Evolutionary conservation across 129 eudicot genomes (phyloP), one percentile per base, ranked within the genome.

Genomic region (Artemisia argyi): DNA sequence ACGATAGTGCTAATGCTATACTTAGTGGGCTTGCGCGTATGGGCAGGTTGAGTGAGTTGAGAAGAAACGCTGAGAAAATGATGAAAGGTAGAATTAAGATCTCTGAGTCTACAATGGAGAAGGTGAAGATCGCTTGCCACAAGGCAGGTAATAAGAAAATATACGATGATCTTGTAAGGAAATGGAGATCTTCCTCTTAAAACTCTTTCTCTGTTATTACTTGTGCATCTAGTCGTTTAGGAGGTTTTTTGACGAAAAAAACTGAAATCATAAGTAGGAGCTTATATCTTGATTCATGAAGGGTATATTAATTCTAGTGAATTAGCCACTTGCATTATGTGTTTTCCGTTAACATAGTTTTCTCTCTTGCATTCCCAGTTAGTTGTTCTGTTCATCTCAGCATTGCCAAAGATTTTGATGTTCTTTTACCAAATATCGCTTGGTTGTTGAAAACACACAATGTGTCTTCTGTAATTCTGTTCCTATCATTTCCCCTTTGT

Each of bases 1-100:
- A 87, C 19, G 98, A 89, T 73, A 64, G 84, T 70, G 93, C 89
- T 48, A 93, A 89, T 81, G 95, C 83, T 5, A 85, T 89, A 71
- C 92, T 93, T 61, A 54, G 68, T 28, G 98, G 98, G 80, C 84
- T 89, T 35, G 87, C 80, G 61, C 79, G 74, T 62, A 9, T 89
- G 75, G 85, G 81, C 48, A 85, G 98, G 79, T 28, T 87, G 49
- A 61, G 87, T 7, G 98, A 93, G 80, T 73, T 85, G 68, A 87
- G 76, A 67, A 85, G 92, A 83, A 80, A 57, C 66, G 84, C 85
- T 44, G 89, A 87, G 26, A 83, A 72, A 62, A 80, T 92, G 83
- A 71, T 93, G 44, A 89, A 66, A 50, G 75, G 75, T 58, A 76
- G 81, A 72, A 79, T 87, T 51, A 79, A 64, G 55, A 83, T 93